These are phyloP conservation scores for Xenoacremonium recifei DNA, from an alignment of 2,329 filamentous ascomycete species.

Conservation along the genomic window DNA sequence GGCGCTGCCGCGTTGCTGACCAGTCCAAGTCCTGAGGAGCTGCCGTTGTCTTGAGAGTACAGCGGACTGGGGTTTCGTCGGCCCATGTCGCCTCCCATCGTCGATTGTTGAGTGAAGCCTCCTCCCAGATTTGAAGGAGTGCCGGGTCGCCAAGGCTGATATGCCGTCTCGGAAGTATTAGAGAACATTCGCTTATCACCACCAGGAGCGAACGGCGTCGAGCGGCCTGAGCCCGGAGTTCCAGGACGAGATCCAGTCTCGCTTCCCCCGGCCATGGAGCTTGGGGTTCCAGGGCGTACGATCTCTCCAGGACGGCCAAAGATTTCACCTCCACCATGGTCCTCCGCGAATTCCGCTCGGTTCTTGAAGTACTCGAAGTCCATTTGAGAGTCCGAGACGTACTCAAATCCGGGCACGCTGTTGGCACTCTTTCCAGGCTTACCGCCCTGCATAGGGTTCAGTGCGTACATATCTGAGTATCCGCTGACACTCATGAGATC, in stretches of 20 bases:
- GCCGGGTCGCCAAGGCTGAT: constrained; percentile 24
- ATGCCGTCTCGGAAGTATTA: constrained; percentile 27
- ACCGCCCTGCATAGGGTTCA: constrained; percentile 71
- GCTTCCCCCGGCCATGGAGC: constrained; percentile 46
- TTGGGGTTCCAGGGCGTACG: constrained; percentile 60
- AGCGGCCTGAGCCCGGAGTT: constrained; percentile 40
- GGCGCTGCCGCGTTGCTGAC: constrained; percentile 53
- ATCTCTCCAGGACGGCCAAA: constrained; percentile 61
- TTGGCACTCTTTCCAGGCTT: constrained; percentile 46
- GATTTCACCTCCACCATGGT: constrained; percentile 75
- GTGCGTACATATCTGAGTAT: constrained; percentile 78
- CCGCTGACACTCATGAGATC: constrained; percentile 61
- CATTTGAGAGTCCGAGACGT: constrained; percentile 81
- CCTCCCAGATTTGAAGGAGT: constrained; percentile 7
- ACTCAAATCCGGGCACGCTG: constrained; percentile 73
- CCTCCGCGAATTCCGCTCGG: constrained; percentile 80
- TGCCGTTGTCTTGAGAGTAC: constrained; percentile 52
- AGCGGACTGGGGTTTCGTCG: constrained; percentile 44
- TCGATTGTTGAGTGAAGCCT: constrained; percentile 24
- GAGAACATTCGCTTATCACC: constrained; percentile 25
- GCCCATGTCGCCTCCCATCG: constrained; percentile 20
- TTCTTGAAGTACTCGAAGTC: constrained; percentile 94
- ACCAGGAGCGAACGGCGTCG: constrained; percentile 34
- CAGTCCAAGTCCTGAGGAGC: constrained; percentile 51
- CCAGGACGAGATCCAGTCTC: constrained; percentile 47